Evolutionary conservation across 768 basidiomycete species (phyloP).

Genomic region (Pseudohyphozyma bogoriensis): DNA sequence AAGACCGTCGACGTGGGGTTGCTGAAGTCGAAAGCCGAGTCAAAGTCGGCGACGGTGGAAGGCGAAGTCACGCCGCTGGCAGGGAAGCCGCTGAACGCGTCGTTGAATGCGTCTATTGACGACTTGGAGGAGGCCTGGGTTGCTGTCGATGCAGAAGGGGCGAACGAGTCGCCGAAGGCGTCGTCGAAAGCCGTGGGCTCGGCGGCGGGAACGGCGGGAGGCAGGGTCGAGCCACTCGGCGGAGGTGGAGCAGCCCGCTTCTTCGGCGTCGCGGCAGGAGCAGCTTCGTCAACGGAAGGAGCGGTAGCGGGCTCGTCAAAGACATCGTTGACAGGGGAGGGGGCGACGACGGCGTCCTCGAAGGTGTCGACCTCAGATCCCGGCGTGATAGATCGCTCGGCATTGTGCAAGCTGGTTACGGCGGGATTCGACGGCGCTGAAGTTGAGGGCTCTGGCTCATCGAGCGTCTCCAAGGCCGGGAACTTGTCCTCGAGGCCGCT

Average conservation of each 20-base stretch:
- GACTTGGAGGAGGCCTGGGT: background rate
- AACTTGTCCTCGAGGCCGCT: background rate
- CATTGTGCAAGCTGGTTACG: too few species aligned
- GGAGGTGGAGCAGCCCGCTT: background rate
- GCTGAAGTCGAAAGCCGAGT: constrained; percentile 4
- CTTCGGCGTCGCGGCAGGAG: background rate
- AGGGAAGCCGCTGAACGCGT: constrained; percentile 32
- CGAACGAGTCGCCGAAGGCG: constrained; percentile 13
- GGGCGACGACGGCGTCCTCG: background rate
- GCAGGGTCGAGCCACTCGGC: background rate
- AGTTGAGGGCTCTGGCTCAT: background rate
- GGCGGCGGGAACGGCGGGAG: background rate
- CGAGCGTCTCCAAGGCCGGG: background rate
- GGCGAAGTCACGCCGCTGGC: constrained; percentile 32
- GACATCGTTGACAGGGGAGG: background rate
- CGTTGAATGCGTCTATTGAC: constrained; percentile 30
- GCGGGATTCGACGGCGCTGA: background rate
- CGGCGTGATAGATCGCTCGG: background rate
- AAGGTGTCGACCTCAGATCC: background rate
- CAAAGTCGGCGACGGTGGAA: constrained; percentile 32
- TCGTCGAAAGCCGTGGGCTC: constrained; percentile 29
- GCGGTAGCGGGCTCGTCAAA: background rate
- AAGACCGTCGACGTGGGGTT: too few species aligned
- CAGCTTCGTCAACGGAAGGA: background rate
- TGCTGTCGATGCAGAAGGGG: background rate